phyloP scores from a whole-genome alignment of 1,139 yeast species.

The Blastobotrys arbuscula region DNA sequence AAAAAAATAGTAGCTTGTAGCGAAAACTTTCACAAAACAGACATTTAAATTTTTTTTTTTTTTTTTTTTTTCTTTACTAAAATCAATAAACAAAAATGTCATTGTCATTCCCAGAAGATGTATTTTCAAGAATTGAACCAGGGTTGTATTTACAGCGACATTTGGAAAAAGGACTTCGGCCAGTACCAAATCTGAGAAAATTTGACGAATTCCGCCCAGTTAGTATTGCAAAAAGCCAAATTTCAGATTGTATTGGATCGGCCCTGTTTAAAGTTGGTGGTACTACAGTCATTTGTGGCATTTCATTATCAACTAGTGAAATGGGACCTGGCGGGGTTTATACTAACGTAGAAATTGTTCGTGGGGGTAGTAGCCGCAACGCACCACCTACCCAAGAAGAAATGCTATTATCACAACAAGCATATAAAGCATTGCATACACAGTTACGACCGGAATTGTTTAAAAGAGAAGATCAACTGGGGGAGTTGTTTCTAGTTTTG shows the following conservation, averaged over 20 bases:
- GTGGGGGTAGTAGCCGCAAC: conserved; percentile 48
- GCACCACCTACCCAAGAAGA: conserved; percentile 85
- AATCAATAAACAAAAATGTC: not conserved
- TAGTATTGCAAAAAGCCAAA: conserved; percentile 30
- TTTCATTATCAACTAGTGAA: conserved; percentile 59
- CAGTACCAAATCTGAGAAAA: conserved; percentile 43
- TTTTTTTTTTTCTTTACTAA: not conserved
- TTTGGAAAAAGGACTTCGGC: conserved; percentile 69
- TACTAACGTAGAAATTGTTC: conserved; percentile 74
- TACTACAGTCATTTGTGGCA: conserved; percentile 70
- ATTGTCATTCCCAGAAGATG: conserved; percentile 69
- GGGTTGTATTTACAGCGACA: conserved; percentile 78
- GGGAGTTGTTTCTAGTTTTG: conserved; percentile 49
- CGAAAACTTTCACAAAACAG: no score
- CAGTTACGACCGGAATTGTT: conserved; percentile 15
- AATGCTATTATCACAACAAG: conserved; percentile 67
- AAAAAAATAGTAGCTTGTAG: no score
- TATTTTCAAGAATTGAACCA: conserved; percentile 80
- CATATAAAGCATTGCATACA: conserved; percentile 47
- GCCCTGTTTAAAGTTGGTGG: conserved; percentile 66
- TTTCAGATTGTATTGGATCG: conserved; percentile 49
- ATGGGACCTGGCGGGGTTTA: conserved; percentile 45
- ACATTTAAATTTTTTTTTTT: not conserved
- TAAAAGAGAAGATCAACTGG: conserved; percentile 12
- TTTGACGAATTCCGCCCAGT: conserved; percentile 68